Base-by-base conservation (phyloP, 192 early-diverging fungal genomes). In the Gorgonomyces haynaldii region DNA sequence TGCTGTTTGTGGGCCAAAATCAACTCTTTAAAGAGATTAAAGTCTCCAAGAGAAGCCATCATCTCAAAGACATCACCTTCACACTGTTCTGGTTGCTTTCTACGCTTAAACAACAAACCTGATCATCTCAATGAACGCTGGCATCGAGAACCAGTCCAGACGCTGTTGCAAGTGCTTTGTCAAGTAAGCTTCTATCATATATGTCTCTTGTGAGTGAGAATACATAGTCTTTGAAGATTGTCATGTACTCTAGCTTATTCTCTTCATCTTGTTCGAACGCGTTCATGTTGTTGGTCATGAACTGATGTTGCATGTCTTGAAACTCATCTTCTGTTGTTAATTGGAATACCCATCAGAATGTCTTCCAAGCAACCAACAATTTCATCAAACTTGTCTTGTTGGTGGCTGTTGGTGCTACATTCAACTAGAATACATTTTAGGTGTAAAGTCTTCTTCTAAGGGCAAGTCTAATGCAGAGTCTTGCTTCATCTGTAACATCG, bases 11-110 rank as follows among this genome's bases (percentile, higher is more conserved):
- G 69, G 25, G 53, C 56, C 32, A 77, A 36, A 28, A 77, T 71
- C 36, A 71, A 23, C 19, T 77, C 74, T 51, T 77, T 77, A 54
- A 77, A 77, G 3, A 54, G 47, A 9, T 42, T 51, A 45, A 77
- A 77, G 47, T 77, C 72, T 10, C 60, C 74, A 5, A 77, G 44
- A 15, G 44, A 62, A 28, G 21, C 43, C 42, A 77, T 34, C 30
- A 77, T 54, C 19, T 77, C 74, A 60, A 77, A 77, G 4, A 77
- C 72, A 36, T 77, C 74, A 27, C 74, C 73, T 25, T 69, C 57
- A 3, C 65, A 37, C 37, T 63, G 41, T 27, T 72, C 69, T 1
- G 50, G 25, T 15, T 53, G 25, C 12, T 31, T 31, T 43, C 15
- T 2, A 37, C 28, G 41, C 2, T 16, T 29, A 7, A 47, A 58